These are phyloP conservation scores for Phaffia rhodozyma DNA, from an alignment of 1,284 basidiomycete genomes.

Conservation along the genomic window DNA sequence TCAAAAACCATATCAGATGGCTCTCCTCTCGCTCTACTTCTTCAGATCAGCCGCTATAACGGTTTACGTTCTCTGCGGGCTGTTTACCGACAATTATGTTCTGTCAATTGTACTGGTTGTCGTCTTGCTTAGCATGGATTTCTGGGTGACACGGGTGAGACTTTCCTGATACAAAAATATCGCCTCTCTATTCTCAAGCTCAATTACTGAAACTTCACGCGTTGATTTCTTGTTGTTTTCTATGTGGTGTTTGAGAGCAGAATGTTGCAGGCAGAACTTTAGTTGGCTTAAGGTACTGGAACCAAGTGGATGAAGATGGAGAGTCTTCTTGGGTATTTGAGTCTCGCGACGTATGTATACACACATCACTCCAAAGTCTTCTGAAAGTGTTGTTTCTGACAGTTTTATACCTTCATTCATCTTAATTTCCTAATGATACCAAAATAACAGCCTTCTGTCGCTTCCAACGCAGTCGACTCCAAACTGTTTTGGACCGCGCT, in stretches of 20 bases:
- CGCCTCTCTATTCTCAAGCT: neutral
- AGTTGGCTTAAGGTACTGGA: constrained; percentile 90
- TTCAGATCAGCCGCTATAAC: constrained; percentile 74
- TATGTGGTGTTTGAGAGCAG: constrained; percentile 33
- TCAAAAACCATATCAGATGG: constrained; percentile 42
- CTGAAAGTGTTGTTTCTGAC: neutral
- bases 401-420: neutral
- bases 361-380: neutral
- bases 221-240: neutral
- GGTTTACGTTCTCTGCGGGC: constrained; percentile 75
- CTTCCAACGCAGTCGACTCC: constrained; percentile 78
- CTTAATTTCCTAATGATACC: neutral
- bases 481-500: constrained; percentile 64
- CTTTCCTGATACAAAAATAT: neutral
- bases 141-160: constrained; percentile 83
- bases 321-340: constrained; percentile 95
- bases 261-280: constrained; percentile 84
- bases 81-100: constrained; percentile 72
- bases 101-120: constrained; percentile 82
- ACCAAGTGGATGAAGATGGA: constrained; percentile 91
- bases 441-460: constrained; percentile 59
- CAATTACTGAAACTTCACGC: neutral
- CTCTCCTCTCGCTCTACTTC: constrained; percentile 69
- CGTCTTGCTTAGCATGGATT: constrained; percentile 82
- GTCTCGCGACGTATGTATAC: constrained; percentile 64